Conservation (phyloP, 2,329 filamentous ascomycete species). For the Sclerotiophoma versabilis region DNA sequence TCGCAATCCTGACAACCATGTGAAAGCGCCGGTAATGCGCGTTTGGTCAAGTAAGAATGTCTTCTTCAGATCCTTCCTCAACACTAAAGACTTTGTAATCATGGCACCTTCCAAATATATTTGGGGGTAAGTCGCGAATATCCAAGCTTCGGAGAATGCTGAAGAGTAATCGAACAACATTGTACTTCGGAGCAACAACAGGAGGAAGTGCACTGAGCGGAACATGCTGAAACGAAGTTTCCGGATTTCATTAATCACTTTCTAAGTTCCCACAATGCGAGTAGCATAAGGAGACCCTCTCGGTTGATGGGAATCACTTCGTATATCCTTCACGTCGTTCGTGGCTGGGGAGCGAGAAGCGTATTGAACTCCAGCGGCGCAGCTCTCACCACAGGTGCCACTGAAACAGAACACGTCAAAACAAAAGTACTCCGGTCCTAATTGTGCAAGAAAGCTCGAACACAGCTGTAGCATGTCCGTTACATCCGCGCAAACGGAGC, state of each 20-base stretch:
- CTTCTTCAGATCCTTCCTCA: background rate
- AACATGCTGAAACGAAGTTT: no score
- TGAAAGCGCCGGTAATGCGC: background rate
- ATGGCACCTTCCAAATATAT: background rate
- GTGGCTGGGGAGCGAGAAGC: background rate
- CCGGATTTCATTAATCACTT: no score
- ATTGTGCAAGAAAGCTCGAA: background rate
- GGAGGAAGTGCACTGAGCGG: no score
- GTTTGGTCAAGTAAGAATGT: conserved; percentile 3
- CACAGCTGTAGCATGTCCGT: background rate
- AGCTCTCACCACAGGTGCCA: background rate
- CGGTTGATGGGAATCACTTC: no score
- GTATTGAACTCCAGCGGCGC: background rate
- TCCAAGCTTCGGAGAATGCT: background rate
- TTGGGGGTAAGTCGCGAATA: background rate
- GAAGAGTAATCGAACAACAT: no score
- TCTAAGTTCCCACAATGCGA: no score
- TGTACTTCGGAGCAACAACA: no score
- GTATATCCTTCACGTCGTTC: no score
- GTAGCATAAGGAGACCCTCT: no score
- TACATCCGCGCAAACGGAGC: background rate
- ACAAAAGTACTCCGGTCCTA: background rate
- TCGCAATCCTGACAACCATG: conserved; percentile 1
- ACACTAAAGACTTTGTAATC: background rate
- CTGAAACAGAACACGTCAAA: background rate